A percentile compares a stretch with the other conserved stretches of the same genome.
These are phyloP conservation scores for Nitzschia sp. DNA, from an alignment of 108 stramenopile genomes.

Conservation along the genomic window DNA sequence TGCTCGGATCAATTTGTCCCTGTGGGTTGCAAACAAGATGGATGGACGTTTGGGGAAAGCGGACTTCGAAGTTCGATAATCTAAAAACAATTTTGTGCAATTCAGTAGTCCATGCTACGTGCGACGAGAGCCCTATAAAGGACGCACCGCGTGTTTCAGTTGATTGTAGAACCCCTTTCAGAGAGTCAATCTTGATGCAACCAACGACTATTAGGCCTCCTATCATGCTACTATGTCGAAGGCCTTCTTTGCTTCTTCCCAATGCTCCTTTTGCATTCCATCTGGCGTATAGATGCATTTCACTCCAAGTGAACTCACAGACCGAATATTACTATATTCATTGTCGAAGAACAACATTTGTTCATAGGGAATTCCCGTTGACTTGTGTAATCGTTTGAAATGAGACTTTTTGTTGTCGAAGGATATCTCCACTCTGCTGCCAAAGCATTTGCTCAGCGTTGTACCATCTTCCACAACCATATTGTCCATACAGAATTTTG, in stretches of 20 bases:
- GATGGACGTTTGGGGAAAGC: no score
- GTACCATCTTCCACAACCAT: constrained; percentile 49
- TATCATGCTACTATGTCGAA: constrained; percentile 65
- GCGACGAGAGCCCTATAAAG: no score
- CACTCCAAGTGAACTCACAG: constrained; percentile 64
- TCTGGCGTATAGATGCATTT: constrained; percentile 76
- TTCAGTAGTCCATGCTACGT: no score
- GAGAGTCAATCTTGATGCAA: no score
- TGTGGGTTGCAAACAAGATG: no score
- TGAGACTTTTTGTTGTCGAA: constrained; percentile 63
- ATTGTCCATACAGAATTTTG: constrained; percentile 63
- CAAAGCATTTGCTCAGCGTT: constrained; percentile 50
- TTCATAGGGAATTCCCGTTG: constrained; percentile 67
- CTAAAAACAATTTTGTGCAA: no score
- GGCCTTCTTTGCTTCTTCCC: constrained; percentile 52
- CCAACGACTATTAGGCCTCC: no score
- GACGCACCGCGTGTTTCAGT: no score
- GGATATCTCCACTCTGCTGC: constrained; percentile 54
- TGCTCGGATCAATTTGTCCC: no score
- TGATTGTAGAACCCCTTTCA: no score
- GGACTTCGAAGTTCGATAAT: no score
- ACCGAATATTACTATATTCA: constrained; percentile 69
- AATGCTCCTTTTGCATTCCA: constrained; percentile 64
- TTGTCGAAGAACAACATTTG: constrained; percentile 93
- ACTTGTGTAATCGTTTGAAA: constrained; percentile 60